Evolutionary conservation across 345 rosid genomes (phyloP), one percentile per base, ranked within the genome.

Genomic region (Combretum micranthum): DNA sequence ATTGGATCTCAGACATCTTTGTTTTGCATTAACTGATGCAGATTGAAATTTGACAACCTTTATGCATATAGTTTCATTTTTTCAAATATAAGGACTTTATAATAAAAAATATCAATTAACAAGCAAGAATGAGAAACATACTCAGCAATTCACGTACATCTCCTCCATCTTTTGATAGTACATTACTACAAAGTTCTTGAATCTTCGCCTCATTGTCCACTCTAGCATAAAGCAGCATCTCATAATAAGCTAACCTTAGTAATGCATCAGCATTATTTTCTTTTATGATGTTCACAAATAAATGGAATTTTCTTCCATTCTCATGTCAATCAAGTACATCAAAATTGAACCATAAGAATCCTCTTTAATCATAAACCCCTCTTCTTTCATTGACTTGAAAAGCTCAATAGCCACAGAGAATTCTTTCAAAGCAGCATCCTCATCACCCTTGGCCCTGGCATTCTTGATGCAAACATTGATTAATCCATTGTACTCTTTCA

Each of bases 161-260:
- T 52, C 61, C 66, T 48, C 46, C 69, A 26, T 61, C 58, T 58
- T 54, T 64, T 63, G 55, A 10, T 50, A 61, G 67, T 56, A 78
- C 68, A 44, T 37, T 53, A 52, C 56, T 50, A 39, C 83, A 83
- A 49, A 93, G 78, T 58, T 85, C 77, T 45, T 47, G 74, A 66
- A 93, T 75, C 76, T 76, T 87, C 70, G 74, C 69, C 61, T 71
- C 75, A 23, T 83, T 62, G 19, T 77, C 59, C 49, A 65, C 74
- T 65, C 74, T 74, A 53, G 78, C 64, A 73, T 72, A 82, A 37
- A 89, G 75, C 70, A 80, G 75, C 91, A 93, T 89, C 79, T 93
- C 96, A 64, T 89, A 89, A 76, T 82, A 89, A 26, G 94, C 91
- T 42, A 89, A 60, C 69, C 78, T 73, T 57, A 81, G 73, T 60